These are phyloP conservation scores for Penicillium aurantiogriseum DNA, from an alignment of 2,329 filamentous ascomycete species.

Conservation along the genomic window DNA sequence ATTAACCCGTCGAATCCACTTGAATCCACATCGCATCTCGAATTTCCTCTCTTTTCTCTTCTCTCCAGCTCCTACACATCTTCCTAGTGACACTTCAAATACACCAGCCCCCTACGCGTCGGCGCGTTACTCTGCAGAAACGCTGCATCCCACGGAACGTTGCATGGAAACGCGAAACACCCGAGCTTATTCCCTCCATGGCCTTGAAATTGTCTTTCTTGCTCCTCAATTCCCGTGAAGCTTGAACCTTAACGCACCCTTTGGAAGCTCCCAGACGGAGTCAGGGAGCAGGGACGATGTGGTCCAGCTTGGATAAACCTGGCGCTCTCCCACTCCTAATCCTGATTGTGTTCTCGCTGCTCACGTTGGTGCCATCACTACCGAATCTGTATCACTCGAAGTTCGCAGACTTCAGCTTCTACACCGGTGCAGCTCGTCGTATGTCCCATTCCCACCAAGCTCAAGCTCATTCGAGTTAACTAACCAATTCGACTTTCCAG, in stretches of 20 bases:
- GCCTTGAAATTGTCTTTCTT: conserved; percentile 5
- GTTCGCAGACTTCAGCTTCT: conserved; percentile 29
- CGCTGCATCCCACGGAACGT: conserved; percentile 1
- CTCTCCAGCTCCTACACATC: background rate
- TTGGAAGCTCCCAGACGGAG: conserved; percentile 37
- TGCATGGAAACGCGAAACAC: conserved; percentile 4
- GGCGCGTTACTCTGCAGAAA: conserved; percentile 2
- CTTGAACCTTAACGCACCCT: background rate
- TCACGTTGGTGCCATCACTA: conserved; percentile 36
- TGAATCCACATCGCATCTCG: background rate
- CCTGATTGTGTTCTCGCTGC: conserved; percentile 34
- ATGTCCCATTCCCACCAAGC: conserved; percentile 14
- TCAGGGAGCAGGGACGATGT: conserved; percentile 62
- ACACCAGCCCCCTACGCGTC: conserved; percentile 1
- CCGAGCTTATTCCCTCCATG: conserved; percentile 8
- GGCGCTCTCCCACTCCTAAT: conserved; percentile 36
- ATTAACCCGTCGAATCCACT: background rate
- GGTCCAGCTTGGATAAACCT: conserved; percentile 35
- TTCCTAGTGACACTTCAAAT: too few species aligned
- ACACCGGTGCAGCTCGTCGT: conserved; percentile 26
- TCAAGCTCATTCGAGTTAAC: background rate
- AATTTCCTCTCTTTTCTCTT: background rate
- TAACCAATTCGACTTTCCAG: conserved; percentile 16
- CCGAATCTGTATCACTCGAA: conserved; percentile 31
- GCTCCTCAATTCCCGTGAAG: conserved; percentile 4